These are phyloP conservation scores for Aspergillus tubingensis DNA, from an alignment of 2,329 filamentous ascomycete genomes.

Conservation along the genomic window DNA sequence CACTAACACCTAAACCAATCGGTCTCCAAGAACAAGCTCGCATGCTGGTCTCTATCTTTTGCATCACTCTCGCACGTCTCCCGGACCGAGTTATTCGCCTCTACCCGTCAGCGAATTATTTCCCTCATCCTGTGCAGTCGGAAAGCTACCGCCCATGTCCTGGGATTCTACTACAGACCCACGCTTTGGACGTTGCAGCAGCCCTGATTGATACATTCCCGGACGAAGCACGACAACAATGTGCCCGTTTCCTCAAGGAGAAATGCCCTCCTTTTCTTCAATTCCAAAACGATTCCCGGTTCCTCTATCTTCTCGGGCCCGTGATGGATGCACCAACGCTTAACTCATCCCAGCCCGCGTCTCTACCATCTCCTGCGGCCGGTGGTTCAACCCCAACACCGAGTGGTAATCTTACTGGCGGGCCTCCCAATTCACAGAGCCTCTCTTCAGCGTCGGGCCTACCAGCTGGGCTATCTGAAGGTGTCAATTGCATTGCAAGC, in stretches of 20 bases:
- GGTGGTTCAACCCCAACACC: slow-evolving; percentile 34
- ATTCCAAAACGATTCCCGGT: slow-evolving; percentile 42
- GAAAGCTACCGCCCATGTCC: slow-evolving; percentile 31
- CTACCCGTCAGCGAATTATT: slow-evolving; percentile 33
- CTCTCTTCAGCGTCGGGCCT: slow-evolving; percentile 11
- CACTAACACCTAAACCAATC: slow-evolving; percentile 25
- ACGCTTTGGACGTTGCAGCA: slow-evolving; percentile 49
- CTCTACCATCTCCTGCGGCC: slow-evolving; percentile 35
- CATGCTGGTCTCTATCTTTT: slow-evolving; percentile 42
- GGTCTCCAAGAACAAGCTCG: slow-evolving; percentile 39
- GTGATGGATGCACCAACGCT: slow-evolving; percentile 26
- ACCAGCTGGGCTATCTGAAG: slow-evolving; percentile 26
- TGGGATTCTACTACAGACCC: slow-evolving; percentile 40
- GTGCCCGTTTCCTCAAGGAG: slow-evolving; percentile 46
- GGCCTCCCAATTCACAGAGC: slow-evolving; percentile 20
- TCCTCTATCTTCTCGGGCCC: slow-evolving; percentile 47
- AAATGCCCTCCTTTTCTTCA: slow-evolving; percentile 41
- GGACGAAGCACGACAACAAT: slow-evolving; percentile 47
- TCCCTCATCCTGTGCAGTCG: slow-evolving; percentile 26
- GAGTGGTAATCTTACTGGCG: slow-evolving; percentile 25
- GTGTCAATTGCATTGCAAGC: slow-evolving; percentile 28
- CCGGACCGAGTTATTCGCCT: slow-evolving; percentile 35
- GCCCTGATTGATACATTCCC: slow-evolving; percentile 47
- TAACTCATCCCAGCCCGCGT: slow-evolving; percentile 27
- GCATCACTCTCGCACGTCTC: slow-evolving; percentile 42